Percentiles rank a stretch among this genome's conserved stretches.
phyloP scores from a whole-genome alignment of 305 asterid species.

The Plantago coronopus region DNA sequence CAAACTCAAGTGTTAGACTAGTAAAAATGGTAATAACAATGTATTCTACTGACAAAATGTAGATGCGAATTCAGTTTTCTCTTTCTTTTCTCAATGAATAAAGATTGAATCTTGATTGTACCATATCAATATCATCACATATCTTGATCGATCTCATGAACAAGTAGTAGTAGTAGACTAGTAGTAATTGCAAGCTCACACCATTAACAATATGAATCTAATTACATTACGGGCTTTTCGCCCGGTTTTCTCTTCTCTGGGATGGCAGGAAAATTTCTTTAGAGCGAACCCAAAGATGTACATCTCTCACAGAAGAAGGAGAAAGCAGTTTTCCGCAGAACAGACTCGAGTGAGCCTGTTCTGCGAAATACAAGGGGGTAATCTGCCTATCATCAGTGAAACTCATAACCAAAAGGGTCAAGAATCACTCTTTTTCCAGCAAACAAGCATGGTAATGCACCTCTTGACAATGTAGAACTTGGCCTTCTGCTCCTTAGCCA shows the following conservation, averaged over 20 bases:
- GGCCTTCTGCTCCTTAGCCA: conserved; percentile 89
- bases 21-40: neutral
- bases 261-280: conserved; percentile 42
- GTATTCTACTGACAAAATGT: too few relatives aligned
- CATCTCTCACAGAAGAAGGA: conserved; percentile 29
- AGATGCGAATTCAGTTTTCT: too few relatives aligned
- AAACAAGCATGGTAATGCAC: conserved; percentile 81
- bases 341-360: neutral
- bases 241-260: conserved; percentile 25
- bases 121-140: conserved; percentile 13
- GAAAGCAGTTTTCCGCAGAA: conserved; percentile 5
- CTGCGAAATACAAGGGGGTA: conserved; percentile 1
- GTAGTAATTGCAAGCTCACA: conserved; percentile 17
- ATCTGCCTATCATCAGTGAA: neutral
- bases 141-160: too few relatives aligned
- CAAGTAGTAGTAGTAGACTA: conserved; percentile 20
- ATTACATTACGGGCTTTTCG: conserved; percentile 22
- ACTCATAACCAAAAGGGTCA: conserved; percentile 12
- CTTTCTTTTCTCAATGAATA: too few relatives aligned
- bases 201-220: conserved; percentile 20
- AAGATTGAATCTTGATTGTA: conserved; percentile 21
- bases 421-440: conserved; percentile 78
- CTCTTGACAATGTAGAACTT: conserved; percentile 88
- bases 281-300: conserved; percentile 27
- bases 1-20: neutral